A percentile compares a stretch with the other conserved stretches of the same genome.
Conservation (phyloP, 306 rosid species). For the Delonix regia region DNA sequence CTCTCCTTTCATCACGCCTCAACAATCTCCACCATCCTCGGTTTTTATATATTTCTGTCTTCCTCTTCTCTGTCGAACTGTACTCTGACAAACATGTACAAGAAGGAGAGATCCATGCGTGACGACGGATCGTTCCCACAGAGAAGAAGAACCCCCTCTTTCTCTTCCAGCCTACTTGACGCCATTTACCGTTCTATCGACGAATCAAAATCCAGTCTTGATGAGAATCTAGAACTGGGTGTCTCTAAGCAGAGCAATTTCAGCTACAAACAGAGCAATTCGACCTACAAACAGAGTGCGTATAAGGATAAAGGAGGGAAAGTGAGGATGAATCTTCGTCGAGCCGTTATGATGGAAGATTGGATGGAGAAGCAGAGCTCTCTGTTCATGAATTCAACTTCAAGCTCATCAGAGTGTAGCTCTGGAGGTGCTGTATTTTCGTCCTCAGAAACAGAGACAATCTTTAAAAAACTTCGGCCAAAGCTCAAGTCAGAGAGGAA, state of each 20-base stretch:
- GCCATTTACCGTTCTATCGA: slow-evolving; percentile 66
- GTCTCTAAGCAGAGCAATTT: slow-evolving; percentile 18
- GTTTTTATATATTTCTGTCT: slow-evolving; percentile 27
- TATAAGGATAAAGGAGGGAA: slow-evolving; percentile 13
- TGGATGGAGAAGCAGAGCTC: slow-evolving; percentile 66
- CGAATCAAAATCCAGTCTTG: slow-evolving; percentile 54
- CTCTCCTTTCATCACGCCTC: slow-evolving; percentile 12
- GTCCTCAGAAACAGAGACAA: slow-evolving; percentile 67
- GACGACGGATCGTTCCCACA: slow-evolving; percentile 45
- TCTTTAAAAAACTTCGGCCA: slow-evolving; percentile 30
- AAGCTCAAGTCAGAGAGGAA: slow-evolving; percentile 38
- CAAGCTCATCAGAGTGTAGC: slow-evolving; percentile 66
- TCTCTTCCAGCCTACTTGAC: slow-evolving; percentile 68
- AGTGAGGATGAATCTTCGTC: slow-evolving; percentile 47
- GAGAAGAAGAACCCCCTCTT: slow-evolving; percentile 75
- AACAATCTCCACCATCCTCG: background rate
- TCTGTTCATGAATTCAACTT: slow-evolving; percentile 43
- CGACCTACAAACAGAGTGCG: slow-evolving; percentile 1
- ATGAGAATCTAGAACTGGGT: slow-evolving; percentile 32
- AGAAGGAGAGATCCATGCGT: slow-evolving; percentile 19
- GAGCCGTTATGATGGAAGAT: slow-evolving; percentile 63
- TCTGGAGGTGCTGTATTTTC: slow-evolving; percentile 57
- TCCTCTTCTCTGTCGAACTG: background rate
- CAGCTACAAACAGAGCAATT: slow-evolving; percentile 42
- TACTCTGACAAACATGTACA: slow-evolving; percentile 36